Evolutionary conservation across 176 grass and related monocot genomes (phyloP), one percentile per base, ranked within the genome.

Genomic region (Oryza brachyantha): DNA sequence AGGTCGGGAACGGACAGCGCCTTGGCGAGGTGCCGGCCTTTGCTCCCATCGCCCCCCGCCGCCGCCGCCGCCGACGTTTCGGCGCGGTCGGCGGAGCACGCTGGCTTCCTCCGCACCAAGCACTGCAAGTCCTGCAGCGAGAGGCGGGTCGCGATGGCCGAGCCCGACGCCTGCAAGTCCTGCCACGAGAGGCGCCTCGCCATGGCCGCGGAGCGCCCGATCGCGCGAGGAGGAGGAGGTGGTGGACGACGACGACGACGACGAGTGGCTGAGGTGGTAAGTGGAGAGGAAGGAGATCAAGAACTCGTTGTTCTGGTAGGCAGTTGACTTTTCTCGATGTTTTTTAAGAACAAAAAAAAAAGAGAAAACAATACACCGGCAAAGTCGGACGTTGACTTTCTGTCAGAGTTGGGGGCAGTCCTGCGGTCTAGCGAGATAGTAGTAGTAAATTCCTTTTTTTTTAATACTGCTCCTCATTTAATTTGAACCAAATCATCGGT

Each of bases 1-100:
- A 98, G 89, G 69, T 90, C 83, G 8, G 83, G 72, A 86, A 94
- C 61, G 36, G 95, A 87, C 26, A 92, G 87, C 29, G 86, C 75
- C 80, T 69, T 88, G 19, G 95, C 84, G 17, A 98, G 89, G 63
- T 27, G 42, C 36, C 45, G 61, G 70, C 29, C 75, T 39, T 77
- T 58, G 38, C 36, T 59, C 21, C 55, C 61, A 13, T 35, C 82
- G 0, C 35, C 79, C 0, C 35, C 75, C 3, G 24, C 64, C 7
- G 3, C 32, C 6, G 13, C 75, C 3, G 24, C 64, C 7, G 3
- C 32, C 6, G 13, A 22, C 22, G 73, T 21, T 8, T 19, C 46
- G 39, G 8, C 37, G 8, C 8, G 8, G 25, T 72, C 55, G 14
- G 37, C 11, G 28, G 86, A 74, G 75, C 71, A 55, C 37, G 64